Percentiles rank a stretch among this genome's conserved stretches.
Evolutionary conservation across 2,329 filamentous ascomycete genomes (phyloP).

Genomic region (Diaporthe amygdali): DNA sequence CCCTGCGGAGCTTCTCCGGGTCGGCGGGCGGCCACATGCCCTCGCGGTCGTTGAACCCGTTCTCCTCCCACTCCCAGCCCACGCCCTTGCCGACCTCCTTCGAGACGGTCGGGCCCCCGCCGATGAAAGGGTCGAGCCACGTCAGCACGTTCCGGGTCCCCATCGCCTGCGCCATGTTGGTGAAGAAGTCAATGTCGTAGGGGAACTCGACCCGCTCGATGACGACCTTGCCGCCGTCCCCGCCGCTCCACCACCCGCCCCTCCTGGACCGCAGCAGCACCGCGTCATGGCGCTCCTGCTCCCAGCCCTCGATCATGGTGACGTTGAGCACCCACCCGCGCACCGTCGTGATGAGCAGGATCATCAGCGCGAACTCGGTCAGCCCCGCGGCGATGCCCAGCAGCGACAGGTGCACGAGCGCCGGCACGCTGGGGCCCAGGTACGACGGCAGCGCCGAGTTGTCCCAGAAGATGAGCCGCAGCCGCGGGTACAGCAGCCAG

Average conservation of each 20-base stretch:
- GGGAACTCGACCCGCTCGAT: constrained; percentile 77
- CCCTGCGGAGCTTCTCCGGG: constrained; percentile 62
- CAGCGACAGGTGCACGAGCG: constrained; percentile 66
- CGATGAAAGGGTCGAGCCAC: constrained; percentile 74
- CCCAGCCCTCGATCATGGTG: constrained; percentile 85
- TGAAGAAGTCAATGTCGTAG: constrained; percentile 78
- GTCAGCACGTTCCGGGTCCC: constrained; percentile 67
- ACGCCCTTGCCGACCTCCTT: constrained; percentile 38
- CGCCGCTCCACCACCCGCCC: constrained; percentile 46
- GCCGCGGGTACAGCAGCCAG: constrained; percentile 64
- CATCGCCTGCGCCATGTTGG: constrained; percentile 79
- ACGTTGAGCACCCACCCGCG: constrained; percentile 70
- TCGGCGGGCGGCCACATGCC: constrained; percentile 69
- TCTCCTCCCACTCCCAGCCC: constrained; percentile 73
- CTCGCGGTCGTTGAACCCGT: constrained; percentile 73
- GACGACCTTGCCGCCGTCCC: constrained; percentile 35
- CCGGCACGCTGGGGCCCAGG: constrained; percentile 68
- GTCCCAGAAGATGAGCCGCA: constrained; percentile 62
- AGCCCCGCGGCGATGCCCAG: constrained; percentile 63
- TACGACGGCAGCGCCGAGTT: constrained; percentile 74
- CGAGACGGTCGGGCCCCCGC: constrained; percentile 48
- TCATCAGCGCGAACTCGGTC: constrained; percentile 64
- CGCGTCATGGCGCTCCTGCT: constrained; percentile 67
- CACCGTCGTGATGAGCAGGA: constrained; percentile 69
- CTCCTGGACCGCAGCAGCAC: constrained; percentile 52